Evolutionary conservation across 2,329 filamentous ascomycete species (phyloP), one percentile per base, ranked within the genome.

Genomic region (Seiridium cupressi): DNA sequence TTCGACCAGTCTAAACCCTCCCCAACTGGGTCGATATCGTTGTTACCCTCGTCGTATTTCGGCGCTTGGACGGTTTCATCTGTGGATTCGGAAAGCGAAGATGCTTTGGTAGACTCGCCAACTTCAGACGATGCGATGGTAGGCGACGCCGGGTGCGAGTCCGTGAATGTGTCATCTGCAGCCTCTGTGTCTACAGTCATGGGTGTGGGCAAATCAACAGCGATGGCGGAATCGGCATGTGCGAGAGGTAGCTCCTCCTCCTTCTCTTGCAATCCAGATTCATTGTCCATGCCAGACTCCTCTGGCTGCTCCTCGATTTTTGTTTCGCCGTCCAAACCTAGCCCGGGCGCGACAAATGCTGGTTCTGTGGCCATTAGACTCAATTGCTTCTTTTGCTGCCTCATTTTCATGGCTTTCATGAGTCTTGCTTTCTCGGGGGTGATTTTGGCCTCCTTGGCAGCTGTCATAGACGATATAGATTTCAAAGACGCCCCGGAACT

Each of bases 321-420:
- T n/a, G 59, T 63, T 60, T 58, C 44, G 61, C 64, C 65, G 31
- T 18, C 60, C 67, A 63, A 68, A 54, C 68, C 64, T 11, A 67
- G 59, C 10, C 65, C 62, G 44, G 74, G 72, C 13, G 67, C 62
- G 6, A 59, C 62, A 38, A 70, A 66, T 9, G 69, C 60, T 9
- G 69, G 64, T 5, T 68, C 58, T 11, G 70, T 44, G n/a, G 71
- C 18, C 69, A 57, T 34, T 70, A 69, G 64, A 60, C 66, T 73
- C 70, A 73, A 73, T 74, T 76, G 78, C 72, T 78, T 87, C 73
- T 92, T 93, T 76, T 90, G 92, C 75, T 96, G 95, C 57, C 94
- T 85, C 66, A 97, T 76, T 74, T 97, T 91, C 77, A 97, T 84
- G 6, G 95, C 95, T 77, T 96, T 97, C 91, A 97, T 93, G 63